These are phyloP conservation scores for Paecilomyces formosus DNA, from an alignment of 2,329 filamentous ascomycete species.

Conservation along the genomic window DNA sequence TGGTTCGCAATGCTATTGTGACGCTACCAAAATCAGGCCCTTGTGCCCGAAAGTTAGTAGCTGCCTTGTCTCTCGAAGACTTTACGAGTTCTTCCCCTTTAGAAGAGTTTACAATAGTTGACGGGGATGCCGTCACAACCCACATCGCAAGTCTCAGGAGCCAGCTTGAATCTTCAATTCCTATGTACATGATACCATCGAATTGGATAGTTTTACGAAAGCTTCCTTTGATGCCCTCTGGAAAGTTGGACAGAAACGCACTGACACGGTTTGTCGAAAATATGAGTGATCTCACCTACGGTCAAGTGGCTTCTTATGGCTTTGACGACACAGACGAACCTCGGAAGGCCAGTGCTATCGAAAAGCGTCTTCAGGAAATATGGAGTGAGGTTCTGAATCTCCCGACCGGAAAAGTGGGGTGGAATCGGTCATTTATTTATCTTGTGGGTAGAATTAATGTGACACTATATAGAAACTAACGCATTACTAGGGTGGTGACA, in stretches of 20 bases:
- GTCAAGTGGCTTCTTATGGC: constrained; percentile 1
- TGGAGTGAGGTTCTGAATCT: constrained; percentile 8
- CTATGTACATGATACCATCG: neutral
- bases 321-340: neutral
- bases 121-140: neutral
- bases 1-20: neutral
- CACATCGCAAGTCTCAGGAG: neutral
- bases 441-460: constrained; percentile 1
- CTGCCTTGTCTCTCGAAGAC: neutral
- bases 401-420: constrained; percentile 1
- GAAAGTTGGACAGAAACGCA: neutral
- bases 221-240: neutral
- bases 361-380: constrained; percentile 4
- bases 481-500: constrained; percentile 6
- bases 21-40: neutral
- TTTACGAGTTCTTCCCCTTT: neutral
- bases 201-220: neutral
- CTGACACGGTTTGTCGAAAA: constrained; percentile 1
- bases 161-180: neutral
- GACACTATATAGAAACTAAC: neutral
- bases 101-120: neutral
- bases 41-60: neutral
- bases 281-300: constrained; percentile 5
- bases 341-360: constrained; percentile 4
- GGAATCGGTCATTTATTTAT: constrained; percentile 9